Conservation (phyloP, 768 basidiomycete species). For the Nidularia pulvinata region DNA sequence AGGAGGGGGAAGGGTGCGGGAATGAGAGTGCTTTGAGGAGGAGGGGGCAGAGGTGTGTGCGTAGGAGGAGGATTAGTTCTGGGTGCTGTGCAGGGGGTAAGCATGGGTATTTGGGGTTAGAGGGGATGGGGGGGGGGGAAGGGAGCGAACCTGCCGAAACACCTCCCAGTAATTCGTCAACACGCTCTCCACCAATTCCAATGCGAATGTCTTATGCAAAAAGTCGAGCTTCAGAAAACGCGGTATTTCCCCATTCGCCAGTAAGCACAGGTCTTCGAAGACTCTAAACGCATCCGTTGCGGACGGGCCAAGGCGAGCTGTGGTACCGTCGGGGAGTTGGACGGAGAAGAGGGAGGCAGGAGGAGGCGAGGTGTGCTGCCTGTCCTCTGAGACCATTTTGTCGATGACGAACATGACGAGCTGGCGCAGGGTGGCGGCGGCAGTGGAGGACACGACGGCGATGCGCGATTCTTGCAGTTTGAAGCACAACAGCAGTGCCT, state of each 20-base stretch:
- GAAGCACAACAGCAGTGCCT: conserved; percentile 95
- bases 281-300: conserved; percentile 85
- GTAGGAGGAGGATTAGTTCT: conserved; percentile 85
- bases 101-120: not conserved
- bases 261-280: conserved; percentile 90
- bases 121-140: not conserved
- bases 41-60: conserved; percentile 88
- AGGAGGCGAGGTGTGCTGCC: conserved; percentile 25
- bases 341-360: conserved; percentile 36
- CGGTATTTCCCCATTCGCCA: conserved; percentile 82
- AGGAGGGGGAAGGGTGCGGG: conserved; percentile 15
- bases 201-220: conserved; percentile 90
- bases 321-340: conserved; percentile 67
- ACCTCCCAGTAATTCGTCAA: conserved; percentile 90
- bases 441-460: conserved; percentile 95
- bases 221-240: conserved; percentile 80
- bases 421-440: conserved; percentile 94
- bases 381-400: conserved; percentile 84
- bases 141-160: conserved; percentile 66
- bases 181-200: conserved; percentile 98
- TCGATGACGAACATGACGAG: conserved; percentile 98
- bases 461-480: conserved; percentile 94
- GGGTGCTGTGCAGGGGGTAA: conserved; percentile 50
- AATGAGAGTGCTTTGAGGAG: conserved; percentile 87
- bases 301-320: conserved; percentile 65